A percentile compares a stretch with the other conserved stretches of the same genome.
phyloP scores from a whole-genome alignment of 495 filamentous ascomycete genomes.

The Articulospora tetracladia region DNA sequence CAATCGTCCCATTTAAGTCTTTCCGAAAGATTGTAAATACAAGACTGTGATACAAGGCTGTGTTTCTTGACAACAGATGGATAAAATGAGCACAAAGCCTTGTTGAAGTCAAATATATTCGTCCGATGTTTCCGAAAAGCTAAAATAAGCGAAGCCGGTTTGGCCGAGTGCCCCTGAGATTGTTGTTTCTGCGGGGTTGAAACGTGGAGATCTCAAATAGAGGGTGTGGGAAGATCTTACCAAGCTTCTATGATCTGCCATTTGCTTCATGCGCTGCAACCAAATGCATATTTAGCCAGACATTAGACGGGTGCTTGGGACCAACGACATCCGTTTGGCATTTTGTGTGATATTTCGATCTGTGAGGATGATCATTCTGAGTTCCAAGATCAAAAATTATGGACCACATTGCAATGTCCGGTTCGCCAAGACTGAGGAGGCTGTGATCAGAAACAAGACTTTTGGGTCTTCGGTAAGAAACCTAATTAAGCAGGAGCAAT shows the following conservation, averaged over 20 bases:
- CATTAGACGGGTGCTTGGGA: too few relatives aligned
- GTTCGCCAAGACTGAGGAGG: neutral
- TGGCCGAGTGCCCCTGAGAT: neutral
- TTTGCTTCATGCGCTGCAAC: neutral
- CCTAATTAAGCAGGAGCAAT: neutral
- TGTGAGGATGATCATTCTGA: too few relatives aligned
- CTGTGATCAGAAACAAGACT: neutral
- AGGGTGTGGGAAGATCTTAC: neutral
- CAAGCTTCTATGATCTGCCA: neutral
- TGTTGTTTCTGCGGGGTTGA: neutral
- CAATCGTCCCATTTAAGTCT: too few relatives aligned
- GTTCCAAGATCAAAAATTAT: too few relatives aligned
- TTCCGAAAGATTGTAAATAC: too few relatives aligned
- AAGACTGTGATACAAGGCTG: neutral
- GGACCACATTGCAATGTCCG: too few relatives aligned
- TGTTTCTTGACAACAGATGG: neutral
- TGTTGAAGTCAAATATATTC: neutral
- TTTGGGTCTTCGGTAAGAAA: neutral
- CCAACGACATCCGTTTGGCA: too few relatives aligned
- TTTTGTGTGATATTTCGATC: too few relatives aligned
- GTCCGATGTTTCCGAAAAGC: neutral
- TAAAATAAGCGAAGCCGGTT: neutral
- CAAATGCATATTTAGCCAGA: too few relatives aligned
- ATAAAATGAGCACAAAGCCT: neutral
- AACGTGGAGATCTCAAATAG: neutral